These are phyloP conservation scores for Penicillium sp. DNA, from an alignment of 2,329 filamentous ascomycete species.

Conservation along the genomic window DNA sequence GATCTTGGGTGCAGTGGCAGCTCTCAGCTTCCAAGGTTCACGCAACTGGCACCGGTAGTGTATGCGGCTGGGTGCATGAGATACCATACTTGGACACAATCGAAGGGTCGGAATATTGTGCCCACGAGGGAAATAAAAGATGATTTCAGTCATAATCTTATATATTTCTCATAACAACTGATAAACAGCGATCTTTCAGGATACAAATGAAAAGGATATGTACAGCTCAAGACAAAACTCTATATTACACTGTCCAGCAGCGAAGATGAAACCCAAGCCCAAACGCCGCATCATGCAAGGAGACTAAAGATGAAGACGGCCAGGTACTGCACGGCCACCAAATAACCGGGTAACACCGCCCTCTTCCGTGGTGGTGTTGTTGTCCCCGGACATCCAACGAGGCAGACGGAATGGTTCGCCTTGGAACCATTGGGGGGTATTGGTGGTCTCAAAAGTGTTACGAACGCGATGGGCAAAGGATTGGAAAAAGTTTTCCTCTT, in stretches of 20 bases:
- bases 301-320: slow-evolving; percentile 26
- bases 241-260: slow-evolving; percentile 27
- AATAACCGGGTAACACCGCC: slow-evolving; percentile 41
- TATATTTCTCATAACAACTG: not conserved
- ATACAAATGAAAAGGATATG: slow-evolving; percentile 10
- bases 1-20: too few relatives aligned
- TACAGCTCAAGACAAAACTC: slow-evolving; percentile 13
- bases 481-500: slow-evolving; percentile 80
- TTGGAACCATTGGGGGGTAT: slow-evolving; percentile 79
- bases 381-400: slow-evolving; percentile 73
- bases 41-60: too few relatives aligned
- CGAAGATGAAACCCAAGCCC: slow-evolving; percentile 1
- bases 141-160: not conserved
- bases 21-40: too few relatives aligned
- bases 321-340: slow-evolving; percentile 41
- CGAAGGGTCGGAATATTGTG: not conserved
- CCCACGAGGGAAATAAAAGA: not conserved
- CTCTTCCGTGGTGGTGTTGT: slow-evolving; percentile 35
- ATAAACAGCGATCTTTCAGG: not conserved
- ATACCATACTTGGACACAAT: not conserved
- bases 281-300: slow-evolving; percentile 14
- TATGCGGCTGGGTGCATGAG: too few relatives aligned
- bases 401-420: slow-evolving; percentile 74
- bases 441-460: slow-evolving; percentile 86
- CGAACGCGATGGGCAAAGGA: slow-evolving; percentile 81